Base-by-base conservation (phyloP, 2,329 filamentous ascomycete species). In the Proliferodiscus dingleyae region DNA sequence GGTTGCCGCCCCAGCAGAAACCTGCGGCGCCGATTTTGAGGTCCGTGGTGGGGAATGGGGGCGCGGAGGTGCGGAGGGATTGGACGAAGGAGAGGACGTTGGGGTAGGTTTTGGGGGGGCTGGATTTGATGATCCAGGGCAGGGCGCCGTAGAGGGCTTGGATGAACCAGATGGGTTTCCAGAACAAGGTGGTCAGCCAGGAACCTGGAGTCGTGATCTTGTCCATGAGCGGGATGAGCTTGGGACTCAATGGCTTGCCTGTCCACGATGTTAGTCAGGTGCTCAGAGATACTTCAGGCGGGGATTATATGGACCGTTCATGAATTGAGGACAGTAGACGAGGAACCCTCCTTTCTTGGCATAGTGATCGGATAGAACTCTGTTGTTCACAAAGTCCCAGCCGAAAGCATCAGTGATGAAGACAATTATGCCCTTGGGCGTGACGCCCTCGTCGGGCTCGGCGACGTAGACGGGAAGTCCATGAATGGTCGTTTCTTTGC, bases 1-100 rank as follows among this genome's bases (percentile, higher is more conserved):
- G 71, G 52, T 75, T 75, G 24, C 77, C 80, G 24, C 80, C 80
- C 79, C 79, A 83, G 66, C 78, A 83, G 64, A 80, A 83, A 1
- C 80, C 80, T 0, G 75, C 75, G 0, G 69, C 74, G 15, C 71
- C 77, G 38, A 82, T 62, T 46, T 68, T 69, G 6, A 68, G 56
- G 15, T 56, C 45, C 15, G 60, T 46, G 18, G 59, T 57, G 42
- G 42, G 40, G 44, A 53, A 59, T 9, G 57, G 55, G 10, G 57
- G 46, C 11, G 53, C 49, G 13, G 52, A 58, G 10, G 60, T 56
- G n/a, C 67, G 65, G 4, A 72, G 53, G 4, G 59, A 53, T 32
- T 57, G 47, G 47, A 73, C 61, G 54, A 71, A 71, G 29, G 53
- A 28, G 32, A 62, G 49, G 38, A 73, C 54, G 18, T 66, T 57